These are phyloP conservation scores for Tylopilus felleus DNA, from an alignment of 768 basidiomycete species.

Conservation along the genomic window DNA sequence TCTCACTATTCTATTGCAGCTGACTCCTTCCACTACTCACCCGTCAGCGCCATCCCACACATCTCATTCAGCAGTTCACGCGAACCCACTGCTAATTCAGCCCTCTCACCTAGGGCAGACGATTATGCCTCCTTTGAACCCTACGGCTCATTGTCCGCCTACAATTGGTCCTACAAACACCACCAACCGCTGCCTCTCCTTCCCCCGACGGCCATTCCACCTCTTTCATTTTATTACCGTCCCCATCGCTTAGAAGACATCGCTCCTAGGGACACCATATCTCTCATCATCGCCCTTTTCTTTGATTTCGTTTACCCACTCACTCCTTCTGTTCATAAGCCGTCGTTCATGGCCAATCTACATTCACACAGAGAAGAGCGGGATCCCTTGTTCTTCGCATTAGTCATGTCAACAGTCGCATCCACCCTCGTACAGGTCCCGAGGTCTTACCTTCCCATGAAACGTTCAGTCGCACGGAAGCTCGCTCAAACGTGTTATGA, in stretches of 20 bases:
- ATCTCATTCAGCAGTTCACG: constrained; percentile 39
- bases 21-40: constrained; percentile 59
- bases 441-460: constrained; percentile 84
- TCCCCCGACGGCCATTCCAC: constrained; percentile 43
- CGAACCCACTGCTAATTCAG: constrained; percentile 29
- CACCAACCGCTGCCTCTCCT: constrained; percentile 47
- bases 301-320: constrained; percentile 93
- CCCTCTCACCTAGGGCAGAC: constrained; percentile 38
- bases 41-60: constrained; percentile 33
- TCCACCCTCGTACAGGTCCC: constrained; percentile 88
- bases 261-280: constrained; percentile 76
- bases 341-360: constrained; percentile 89
- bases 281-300: constrained; percentile 81
- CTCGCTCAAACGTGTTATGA: constrained; percentile 79
- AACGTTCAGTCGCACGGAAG: constrained; percentile 77
- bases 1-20: constrained; percentile 70
- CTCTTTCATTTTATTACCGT: constrained; percentile 73
- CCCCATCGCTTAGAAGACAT: constrained; percentile 77
- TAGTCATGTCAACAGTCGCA: constrained; percentile 87
- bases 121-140: constrained; percentile 49
- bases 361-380: constrained; percentile 75
- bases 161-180: constrained; percentile 71
- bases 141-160: constrained; percentile 61
- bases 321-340: constrained; percentile 88
- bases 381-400: constrained; percentile 85